Evolutionary conservation across 768 basidiomycete genomes (phyloP).

Genomic region (Podaxis pistillaris): DNA sequence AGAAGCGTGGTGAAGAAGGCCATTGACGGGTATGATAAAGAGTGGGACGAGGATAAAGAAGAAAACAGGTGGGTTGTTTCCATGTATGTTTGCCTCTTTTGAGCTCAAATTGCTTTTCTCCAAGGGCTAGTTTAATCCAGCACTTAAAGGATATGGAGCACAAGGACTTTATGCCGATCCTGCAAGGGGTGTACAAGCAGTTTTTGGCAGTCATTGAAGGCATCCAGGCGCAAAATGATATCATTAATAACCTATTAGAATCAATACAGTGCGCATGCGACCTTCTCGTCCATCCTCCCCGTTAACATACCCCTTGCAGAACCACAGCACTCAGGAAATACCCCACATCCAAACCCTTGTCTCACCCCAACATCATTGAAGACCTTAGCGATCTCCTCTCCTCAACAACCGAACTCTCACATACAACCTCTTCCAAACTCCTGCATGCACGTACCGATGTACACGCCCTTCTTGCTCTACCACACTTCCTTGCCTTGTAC

Average conservation of each 20-base stretch:
- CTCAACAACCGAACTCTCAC: slow-evolving; percentile 81
- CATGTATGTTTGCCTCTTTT: neutral
- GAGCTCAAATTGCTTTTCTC: neutral
- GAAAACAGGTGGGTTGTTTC: slow-evolving; percentile 18
- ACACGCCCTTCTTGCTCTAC: slow-evolving; percentile 69
- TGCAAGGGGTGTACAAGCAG: slow-evolving; percentile 57
- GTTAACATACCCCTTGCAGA: neutral
- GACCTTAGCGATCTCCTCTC: slow-evolving; percentile 77
- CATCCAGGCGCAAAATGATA: slow-evolving; percentile 55
- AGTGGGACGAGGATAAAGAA: slow-evolving; percentile 40
- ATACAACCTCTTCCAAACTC: slow-evolving; percentile 79
- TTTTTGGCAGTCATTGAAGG: slow-evolving; percentile 68
- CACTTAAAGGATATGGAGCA: slow-evolving; percentile 69
- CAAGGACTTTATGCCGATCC: slow-evolving; percentile 59
- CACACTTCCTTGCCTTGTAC: slow-evolving; percentile 79
- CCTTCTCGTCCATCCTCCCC: slow-evolving; percentile 1
- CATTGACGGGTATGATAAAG: slow-evolving; percentile 43
- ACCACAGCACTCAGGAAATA: slow-evolving; percentile 28
- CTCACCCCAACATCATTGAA: slow-evolving; percentile 49
- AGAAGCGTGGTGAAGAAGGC: slow-evolving; percentile 59
- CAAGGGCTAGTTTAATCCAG: slow-evolving; percentile 46
- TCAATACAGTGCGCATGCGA: slow-evolving; percentile 30
- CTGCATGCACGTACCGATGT: slow-evolving; percentile 74
- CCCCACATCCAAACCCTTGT: slow-evolving; percentile 28
- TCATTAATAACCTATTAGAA: slow-evolving; percentile 61